These are phyloP conservation scores for Bruguiera gymnorhiza DNA, from an alignment of 345 rosid genomes.

Conservation along the genomic window DNA sequence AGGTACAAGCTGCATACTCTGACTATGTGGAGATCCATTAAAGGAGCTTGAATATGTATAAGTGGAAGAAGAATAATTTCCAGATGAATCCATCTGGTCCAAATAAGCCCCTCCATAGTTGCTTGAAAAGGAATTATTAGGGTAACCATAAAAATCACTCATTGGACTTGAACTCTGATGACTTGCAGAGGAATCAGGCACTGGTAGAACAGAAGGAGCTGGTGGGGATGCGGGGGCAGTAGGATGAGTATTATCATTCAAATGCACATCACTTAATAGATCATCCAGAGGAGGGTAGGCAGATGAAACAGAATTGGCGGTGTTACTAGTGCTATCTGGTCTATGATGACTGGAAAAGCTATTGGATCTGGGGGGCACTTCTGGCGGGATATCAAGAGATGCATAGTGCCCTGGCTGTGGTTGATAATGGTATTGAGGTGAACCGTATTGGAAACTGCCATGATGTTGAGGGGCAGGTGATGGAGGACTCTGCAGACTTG, in stretches of 20 bases:
- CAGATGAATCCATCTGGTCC: slow-evolving; percentile 41
- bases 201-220: slow-evolving; percentile 38
- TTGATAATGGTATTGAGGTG: slow-evolving; percentile 37
- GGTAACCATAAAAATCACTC: slow-evolving; percentile 52
- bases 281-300: slow-evolving; percentile 73
- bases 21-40: slow-evolving; percentile 36
- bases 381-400: slow-evolving; percentile 40
- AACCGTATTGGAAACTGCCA: slow-evolving; percentile 45
- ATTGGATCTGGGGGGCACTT: slow-evolving; percentile 31
- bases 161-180: slow-evolving; percentile 37
- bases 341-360: slow-evolving; percentile 41
- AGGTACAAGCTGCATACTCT: slow-evolving; percentile 55
- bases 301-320: slow-evolving; percentile 33
- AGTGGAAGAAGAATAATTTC: slow-evolving; percentile 13
- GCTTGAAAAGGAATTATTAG: slow-evolving; percentile 54
- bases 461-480: slow-evolving; percentile 41
- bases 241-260: slow-evolving; percentile 38
- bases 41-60: slow-evolving; percentile 35
- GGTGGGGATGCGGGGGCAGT: slow-evolving; percentile 45
- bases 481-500: slow-evolving; percentile 28
- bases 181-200: slow-evolving; percentile 27
- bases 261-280: slow-evolving; percentile 40
- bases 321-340: slow-evolving; percentile 39
- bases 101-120: slow-evolving; percentile 43
- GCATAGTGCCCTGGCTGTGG: slow-evolving; percentile 35